Evolutionary conservation across 2,329 filamentous ascomycete species (phyloP).

Genomic region (Neofusicoccum laricinum): DNA sequence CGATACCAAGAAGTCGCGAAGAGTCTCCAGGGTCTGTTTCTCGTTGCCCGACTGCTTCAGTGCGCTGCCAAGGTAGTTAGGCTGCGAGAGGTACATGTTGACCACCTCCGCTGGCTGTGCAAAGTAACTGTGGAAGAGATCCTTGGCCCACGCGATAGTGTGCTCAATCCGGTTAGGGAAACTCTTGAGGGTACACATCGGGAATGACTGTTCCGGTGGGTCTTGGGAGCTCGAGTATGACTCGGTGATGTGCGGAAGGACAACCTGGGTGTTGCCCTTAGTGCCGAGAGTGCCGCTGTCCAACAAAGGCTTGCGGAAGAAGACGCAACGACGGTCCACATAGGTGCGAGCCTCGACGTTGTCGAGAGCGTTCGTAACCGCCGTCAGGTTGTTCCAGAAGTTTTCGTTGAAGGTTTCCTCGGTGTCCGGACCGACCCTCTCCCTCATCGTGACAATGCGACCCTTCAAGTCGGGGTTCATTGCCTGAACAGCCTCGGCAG

Average conservation of each 20-base stretch:
- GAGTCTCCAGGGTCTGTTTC: conserved; percentile 86
- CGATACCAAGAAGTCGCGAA: conserved; percentile 85
- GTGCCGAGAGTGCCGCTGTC: conserved; percentile 98
- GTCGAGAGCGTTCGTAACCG: conserved; percentile 94
- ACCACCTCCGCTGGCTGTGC: conserved; percentile 91
- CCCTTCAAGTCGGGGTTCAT: conserved; percentile 94
- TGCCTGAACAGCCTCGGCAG: conserved; percentile 79
- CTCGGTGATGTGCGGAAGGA: conserved; percentile 86
- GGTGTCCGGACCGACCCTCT: conserved; percentile 87
- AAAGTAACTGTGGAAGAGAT: conserved; percentile 91
- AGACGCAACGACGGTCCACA: conserved; percentile 92
- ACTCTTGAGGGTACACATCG: conserved; percentile 95
- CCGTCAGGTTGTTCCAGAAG: conserved; percentile 85
- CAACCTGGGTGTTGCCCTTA: conserved; percentile 97
- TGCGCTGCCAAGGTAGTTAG: conserved; percentile 82
- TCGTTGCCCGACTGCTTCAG: conserved; percentile 93
- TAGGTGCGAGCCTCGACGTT: conserved; percentile 97
- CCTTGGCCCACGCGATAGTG: conserved; percentile 96
- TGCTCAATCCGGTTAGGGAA: conserved; percentile 99
- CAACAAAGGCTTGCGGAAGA: conserved; percentile 94
- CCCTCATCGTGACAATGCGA: conserved; percentile 81
- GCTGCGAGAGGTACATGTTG: conserved; percentile 88
- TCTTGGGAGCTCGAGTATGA: conserved; percentile 98
- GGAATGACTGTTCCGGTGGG: conserved; percentile 96
- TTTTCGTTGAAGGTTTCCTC: conserved; percentile 91